These are phyloP conservation scores for Torulaspora franciscae DNA, from an alignment of 805 yeast genomes.

Conservation along the genomic window DNA sequence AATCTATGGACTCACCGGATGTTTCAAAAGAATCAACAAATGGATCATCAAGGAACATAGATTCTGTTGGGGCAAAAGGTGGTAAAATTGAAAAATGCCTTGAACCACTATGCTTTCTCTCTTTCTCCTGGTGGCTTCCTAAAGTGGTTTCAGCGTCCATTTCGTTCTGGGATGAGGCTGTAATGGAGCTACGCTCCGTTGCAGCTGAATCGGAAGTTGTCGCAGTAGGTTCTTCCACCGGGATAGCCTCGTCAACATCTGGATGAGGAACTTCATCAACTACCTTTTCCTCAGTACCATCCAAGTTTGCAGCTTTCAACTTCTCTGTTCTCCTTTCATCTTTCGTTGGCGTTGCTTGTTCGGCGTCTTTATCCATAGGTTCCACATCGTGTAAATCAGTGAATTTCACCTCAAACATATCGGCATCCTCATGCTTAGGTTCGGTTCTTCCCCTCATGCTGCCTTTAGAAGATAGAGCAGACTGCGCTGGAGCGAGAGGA, in stretches of 20 bases:
- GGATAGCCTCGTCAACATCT: neutral
- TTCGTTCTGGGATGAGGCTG: neutral
- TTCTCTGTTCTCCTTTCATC: neutral
- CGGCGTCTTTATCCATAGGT: neutral
- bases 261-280: neutral
- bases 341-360: neutral
- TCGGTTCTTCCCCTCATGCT: neutral
- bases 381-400: neutral
- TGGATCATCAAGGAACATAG: slow-evolving; percentile 27
- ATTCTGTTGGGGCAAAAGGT: slow-evolving; percentile 16
- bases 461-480: neutral
- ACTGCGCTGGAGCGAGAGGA: neutral
- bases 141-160: neutral
- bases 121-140: neutral
- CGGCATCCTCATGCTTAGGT: neutral
- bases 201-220: neutral
- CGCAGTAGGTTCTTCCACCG: neutral
- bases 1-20: slow-evolving; percentile 24
- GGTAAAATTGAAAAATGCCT: slow-evolving; percentile 10
- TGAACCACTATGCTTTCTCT: neutral
- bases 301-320: too few species aligned
- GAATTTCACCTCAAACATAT: neutral
- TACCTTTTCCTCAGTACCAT: neutral
- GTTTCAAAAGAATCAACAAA: slow-evolving; percentile 25
- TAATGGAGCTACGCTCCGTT: neutral